Evolutionary conservation across 768 basidiomycete species (phyloP).

Genomic region (Mrakia gelida): DNA sequence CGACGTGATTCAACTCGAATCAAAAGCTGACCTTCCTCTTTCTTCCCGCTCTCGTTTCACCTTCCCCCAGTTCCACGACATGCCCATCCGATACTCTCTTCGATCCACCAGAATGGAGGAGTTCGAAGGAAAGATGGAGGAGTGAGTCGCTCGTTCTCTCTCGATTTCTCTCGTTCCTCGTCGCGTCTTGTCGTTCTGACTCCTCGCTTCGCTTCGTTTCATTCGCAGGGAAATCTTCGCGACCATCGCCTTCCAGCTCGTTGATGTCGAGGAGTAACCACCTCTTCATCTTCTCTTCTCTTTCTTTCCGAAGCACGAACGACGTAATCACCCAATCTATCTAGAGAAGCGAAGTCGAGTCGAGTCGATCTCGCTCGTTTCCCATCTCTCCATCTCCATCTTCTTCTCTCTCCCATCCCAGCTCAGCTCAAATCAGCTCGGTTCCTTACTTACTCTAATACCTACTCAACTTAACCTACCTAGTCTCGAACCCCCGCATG

Average conservation of each 20-base stretch:
- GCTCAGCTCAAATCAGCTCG: too few relatives aligned
- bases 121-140: slow-evolving; percentile 32
- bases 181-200: neutral
- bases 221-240: slow-evolving; percentile 34
- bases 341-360: neutral
- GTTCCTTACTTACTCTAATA: too few relatives aligned
- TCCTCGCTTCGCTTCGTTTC: neutral
- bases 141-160: slow-evolving; percentile 32
- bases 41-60: neutral
- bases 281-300: neutral
- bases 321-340: neutral
- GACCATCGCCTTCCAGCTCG: slow-evolving; percentile 37
- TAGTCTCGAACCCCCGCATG: too few relatives aligned
- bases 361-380: neutral
- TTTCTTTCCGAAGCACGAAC: neutral
- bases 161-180: neutral
- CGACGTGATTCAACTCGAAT: too few relatives aligned
- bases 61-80: slow-evolving; percentile 20
- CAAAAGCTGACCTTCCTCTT: neutral
- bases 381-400: too few relatives aligned
- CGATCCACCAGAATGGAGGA: slow-evolving; percentile 34
- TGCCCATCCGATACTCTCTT: slow-evolving; percentile 39
- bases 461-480: too few relatives aligned
- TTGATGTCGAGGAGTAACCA: slow-evolving; percentile 42
- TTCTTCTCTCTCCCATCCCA: too few relatives aligned